phyloP scores from a whole-genome alignment of 1,284 basidiomycete genomes.

The Trametes versicolor region DNA sequence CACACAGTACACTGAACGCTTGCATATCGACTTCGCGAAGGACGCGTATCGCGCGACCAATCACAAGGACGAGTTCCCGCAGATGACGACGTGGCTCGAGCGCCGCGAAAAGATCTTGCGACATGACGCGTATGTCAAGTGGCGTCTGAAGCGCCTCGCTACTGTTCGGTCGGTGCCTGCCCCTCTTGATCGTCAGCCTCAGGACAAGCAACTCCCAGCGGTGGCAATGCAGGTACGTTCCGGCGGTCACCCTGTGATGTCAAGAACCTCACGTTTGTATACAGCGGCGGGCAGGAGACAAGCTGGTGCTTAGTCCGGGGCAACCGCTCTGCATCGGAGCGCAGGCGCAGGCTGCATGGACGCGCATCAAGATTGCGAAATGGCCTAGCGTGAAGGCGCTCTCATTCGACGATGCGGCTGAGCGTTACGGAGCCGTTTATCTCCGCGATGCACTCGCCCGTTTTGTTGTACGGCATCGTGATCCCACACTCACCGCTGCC shows the following conservation, averaged over 20 bases:
- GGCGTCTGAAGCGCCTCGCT: conserved; percentile 12
- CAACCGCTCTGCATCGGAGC: too few relatives aligned
- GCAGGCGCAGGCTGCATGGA: not conserved
- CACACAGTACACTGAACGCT: conserved; percentile 43
- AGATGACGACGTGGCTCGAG: conserved; percentile 51
- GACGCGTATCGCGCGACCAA: conserved; percentile 46
- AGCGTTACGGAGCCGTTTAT: conserved; percentile 38
- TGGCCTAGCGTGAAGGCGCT: conserved; percentile 38
- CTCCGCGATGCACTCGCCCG: conserved; percentile 43
- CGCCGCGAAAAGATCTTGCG: conserved; percentile 36
- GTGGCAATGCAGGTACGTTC: too few relatives aligned
- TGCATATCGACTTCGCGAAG: conserved; percentile 46
- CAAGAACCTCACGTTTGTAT: too few relatives aligned
- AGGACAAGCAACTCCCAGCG: too few relatives aligned
- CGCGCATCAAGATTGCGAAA: conserved; percentile 6
- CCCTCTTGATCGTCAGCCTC: too few relatives aligned
- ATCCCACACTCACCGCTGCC: conserved; percentile 10
- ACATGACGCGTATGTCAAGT: conserved; percentile 5
- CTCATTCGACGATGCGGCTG: conserved; percentile 16
- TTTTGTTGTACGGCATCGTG: conserved; percentile 32
- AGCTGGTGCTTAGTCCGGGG: too few relatives aligned
- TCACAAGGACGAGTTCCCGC: conserved; percentile 44
- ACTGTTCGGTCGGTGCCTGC: not conserved
- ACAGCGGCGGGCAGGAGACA: too few relatives aligned
- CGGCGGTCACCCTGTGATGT: too few relatives aligned